Evolutionary conservation across 352 stramenopile species (phyloP).

Genomic region (Phytophthora boehmeriae): DNA sequence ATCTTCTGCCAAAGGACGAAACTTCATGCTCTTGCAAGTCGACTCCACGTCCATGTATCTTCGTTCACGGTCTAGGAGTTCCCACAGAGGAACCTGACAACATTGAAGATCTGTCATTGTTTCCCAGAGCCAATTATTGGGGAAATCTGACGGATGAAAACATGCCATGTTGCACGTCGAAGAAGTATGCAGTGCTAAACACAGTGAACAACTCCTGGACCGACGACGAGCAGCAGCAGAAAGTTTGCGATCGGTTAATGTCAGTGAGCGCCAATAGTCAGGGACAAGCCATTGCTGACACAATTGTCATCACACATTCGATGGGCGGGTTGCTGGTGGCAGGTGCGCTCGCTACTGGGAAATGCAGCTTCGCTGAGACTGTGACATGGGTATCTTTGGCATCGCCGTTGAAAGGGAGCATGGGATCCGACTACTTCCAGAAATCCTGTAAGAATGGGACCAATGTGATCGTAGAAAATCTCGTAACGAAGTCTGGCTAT

Average conservation of each 20-base stretch:
- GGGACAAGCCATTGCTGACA: slow-evolving; percentile 19
- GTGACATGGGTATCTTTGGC: slow-evolving; percentile 33
- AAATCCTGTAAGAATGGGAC: slow-evolving; percentile 33
- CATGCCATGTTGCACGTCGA: slow-evolving; percentile 37
- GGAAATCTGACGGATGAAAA: slow-evolving; percentile 35
- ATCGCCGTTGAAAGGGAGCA: slow-evolving; percentile 34
- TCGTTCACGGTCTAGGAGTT: slow-evolving; percentile 49
- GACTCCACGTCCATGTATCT: slow-evolving; percentile 24
- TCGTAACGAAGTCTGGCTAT: slow-evolving; percentile 27
- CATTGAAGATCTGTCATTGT: slow-evolving; percentile 20
- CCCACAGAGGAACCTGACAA: slow-evolving; percentile 27
- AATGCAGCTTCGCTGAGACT: slow-evolving; percentile 38
- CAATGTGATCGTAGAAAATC: slow-evolving; percentile 26
- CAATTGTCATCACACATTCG: slow-evolving; percentile 42
- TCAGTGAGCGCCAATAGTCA: slow-evolving; percentile 26
- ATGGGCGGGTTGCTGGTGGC: slow-evolving; percentile 40
- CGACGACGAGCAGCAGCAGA: slow-evolving; percentile 31
- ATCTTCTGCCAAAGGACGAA: neutral
- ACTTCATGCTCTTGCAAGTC: slow-evolving; percentile 20
- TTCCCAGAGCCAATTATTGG: slow-evolving; percentile 27
- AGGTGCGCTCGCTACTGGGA: slow-evolving; percentile 35
- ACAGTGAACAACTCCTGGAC: slow-evolving; percentile 41
- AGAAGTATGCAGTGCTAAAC: slow-evolving; percentile 38
- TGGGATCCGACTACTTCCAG: slow-evolving; percentile 36
- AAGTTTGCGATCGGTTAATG: slow-evolving; percentile 34